Evolutionary conservation across 2,329 filamentous ascomycete species (phyloP), one percentile per base, ranked within the genome.

Genomic region (Grosmannia huntii): DNA sequence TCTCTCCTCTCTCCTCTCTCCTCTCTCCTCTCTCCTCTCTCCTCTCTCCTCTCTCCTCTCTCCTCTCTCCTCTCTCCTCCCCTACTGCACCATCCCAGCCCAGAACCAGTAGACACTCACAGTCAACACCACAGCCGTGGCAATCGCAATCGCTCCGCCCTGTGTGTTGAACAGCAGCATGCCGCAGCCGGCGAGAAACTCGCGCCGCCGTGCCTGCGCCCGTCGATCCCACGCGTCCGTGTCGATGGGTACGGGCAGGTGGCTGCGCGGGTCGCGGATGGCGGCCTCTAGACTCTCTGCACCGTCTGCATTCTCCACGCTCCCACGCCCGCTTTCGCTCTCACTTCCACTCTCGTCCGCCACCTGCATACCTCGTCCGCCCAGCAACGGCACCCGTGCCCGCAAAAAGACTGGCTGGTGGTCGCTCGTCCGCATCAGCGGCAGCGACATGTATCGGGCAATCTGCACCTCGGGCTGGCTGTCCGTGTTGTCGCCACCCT

Each of bases 371-470:
- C 63, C 33, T 25, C 10, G 12, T 12, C 70, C 69, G 12, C 69
- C 65, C 53, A 82, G 64, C 6, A 89, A 72, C 1, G 89, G 86
- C 19, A 96, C 78, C 0, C 75, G 74, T 9, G 85, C 76, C 4
- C 86, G 81, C 27, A 96, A 75, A 53, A 83, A 87, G 3, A 97
- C 94, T 7, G 90, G 81, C 33, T 89, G 83, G 71, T 99, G 94
- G 69, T 99, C 94, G 57, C 89, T 94, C 10, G 85, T 88, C n/a
- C 81, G 77, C 61, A 95, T 81, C 2, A 95, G 73, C 1, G 91
- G 89, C 31, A 97, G 75, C 19, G 87, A 82, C 19, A 83, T 78
- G 70, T 97, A 97, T 27, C 83, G 75, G 27, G 73, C 70, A n/a
- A 89, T 77, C 9, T 75, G 68, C 41, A 83, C 11, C n/a, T 16